Evolutionary conservation across 2,329 filamentous ascomycete species (phyloP), one percentile per base, ranked within the genome.

Genomic region (Diaporthe eres): DNA sequence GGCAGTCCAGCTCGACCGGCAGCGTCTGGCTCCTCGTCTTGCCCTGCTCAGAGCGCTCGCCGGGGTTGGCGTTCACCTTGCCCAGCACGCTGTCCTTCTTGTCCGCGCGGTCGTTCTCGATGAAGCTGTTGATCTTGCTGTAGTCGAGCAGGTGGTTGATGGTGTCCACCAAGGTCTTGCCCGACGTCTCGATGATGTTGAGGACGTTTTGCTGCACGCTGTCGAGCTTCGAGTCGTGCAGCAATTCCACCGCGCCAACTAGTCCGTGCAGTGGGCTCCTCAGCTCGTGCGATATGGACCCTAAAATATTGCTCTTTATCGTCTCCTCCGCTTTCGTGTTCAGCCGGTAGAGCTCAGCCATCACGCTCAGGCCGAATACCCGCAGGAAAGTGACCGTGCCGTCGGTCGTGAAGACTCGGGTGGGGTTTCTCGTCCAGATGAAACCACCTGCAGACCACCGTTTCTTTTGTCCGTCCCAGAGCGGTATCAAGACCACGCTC

Each of bases 241-340:
- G 79, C 4, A 91, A 81, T 77, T 91, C 89, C 1, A 86, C 85
- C 71, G 85, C 90, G 0, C 89, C 87, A 0, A 92, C 82, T 44
- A 92, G 88, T 3, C 91, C 91, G 74, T 93, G 91, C 0, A 93
- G 83, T 0, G 91, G 91, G 2, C 88, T 91, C 6, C 91, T 85
- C 19, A 93, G 82, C 79, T 93, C 91, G 78, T 93, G 91, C 4
- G 88, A 91, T 8, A 93, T 87, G 1, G 88, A 91, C 0, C 89
- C 88, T 10, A 93, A 86, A 49, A 91, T 88, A 74, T 92, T 90
- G 1, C 87, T 87, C 79, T 91, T 91, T 44, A 89, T 87, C 71
- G 84, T 86, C 47, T 87, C 85, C 0, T 84, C 83, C 13, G 81
- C 79, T 15, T 81, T 74, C 0, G 83, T 79, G 15, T 85, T 81